Base-by-base conservation (phyloP, 345 rosid species). In the Clarkia xantiana region DNA sequence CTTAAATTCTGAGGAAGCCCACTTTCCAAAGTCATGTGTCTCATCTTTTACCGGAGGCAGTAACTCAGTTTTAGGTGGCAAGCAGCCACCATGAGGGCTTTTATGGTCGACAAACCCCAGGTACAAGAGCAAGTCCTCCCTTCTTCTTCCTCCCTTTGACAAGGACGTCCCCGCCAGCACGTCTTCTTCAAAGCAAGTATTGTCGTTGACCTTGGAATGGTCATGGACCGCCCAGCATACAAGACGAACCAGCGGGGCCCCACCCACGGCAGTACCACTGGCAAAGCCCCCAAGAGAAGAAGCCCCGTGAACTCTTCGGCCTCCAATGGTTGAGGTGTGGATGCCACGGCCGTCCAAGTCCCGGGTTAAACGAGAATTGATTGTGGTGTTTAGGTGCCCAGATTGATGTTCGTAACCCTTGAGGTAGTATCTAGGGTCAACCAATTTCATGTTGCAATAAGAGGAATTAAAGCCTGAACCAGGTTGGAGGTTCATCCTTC, bases 131-230 rank as follows among this genome's bases (percentile, higher is more conserved):
- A n/a, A n/a, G n/a, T n/a, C n/a, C n/a, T n/a, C n/a, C n/a, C n/a
- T n/a, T n/a, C n/a, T n/a, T n/a, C n/a, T n/a, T n/a, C n/a, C n/a
- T n/a, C n/a, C n/a, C n/a, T n/a, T n/a, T n/a, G n/a, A n/a, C n/a
- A n/a, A n/a, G n/a, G n/a, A n/a, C n/a, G n/a, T n/a, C n/a, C n/a
- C 96, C 0, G 84, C 94, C 14, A 86, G 70, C 84, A 90, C 76
- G 55, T 86, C 97, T 20, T 57, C 89, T 29, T 65, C 65, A 11
- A 52, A 41, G 57, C 97, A 90, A 0, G 53, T 45, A 59, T 82
- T 85, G 10, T 82, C 82, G 0, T 8, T 41, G 0, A 52, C 64
- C 57, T 81, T 81, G 12, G 68, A 62, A 8, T 12, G 17, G 40
- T 63, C 55, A 0, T 95, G 95, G 15, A 54, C 34, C 9, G 86